Evolutionary conservation across 225 moss, liverwort and hornwort genomes (phyloP).

Genomic region (Lunularia cruciata): DNA sequence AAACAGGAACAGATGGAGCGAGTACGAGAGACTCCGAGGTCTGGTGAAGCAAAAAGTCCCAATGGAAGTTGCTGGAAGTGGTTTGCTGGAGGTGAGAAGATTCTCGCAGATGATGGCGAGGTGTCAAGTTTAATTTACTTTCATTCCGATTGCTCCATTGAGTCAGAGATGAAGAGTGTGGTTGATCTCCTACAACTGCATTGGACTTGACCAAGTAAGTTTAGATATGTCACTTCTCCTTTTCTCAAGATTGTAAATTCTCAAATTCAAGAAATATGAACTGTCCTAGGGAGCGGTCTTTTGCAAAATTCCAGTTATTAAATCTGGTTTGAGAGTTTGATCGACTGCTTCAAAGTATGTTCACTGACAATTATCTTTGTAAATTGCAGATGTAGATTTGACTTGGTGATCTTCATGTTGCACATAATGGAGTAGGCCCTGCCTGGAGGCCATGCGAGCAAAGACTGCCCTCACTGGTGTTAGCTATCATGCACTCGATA

Average conservation of each 20-base stretch:
- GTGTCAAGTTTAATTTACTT: background rate
- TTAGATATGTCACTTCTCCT: no score
- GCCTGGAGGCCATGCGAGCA: slow-evolving; percentile 2
- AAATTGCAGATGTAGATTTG: no score
- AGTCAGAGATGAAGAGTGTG: slow-evolving; percentile 1
- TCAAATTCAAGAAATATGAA: no score
- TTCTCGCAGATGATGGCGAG: slow-evolving; percentile 14
- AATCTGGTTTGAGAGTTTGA: no score
- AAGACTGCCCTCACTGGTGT: slow-evolving; percentile 7
- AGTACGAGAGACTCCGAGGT: background rate
- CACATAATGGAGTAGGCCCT: background rate
- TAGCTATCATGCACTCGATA: background rate
- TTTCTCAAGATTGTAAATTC: no score
- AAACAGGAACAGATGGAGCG: slow-evolving; percentile 1
- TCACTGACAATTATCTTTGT: no score
- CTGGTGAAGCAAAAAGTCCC: background rate
- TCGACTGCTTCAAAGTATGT: no score
- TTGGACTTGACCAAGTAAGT: no score
- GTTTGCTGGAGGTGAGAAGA: slow-evolving; percentile 18
- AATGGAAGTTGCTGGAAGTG: slow-evolving; percentile 7
- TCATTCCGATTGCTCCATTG: background rate
- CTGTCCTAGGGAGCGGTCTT: no score
- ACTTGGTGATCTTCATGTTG: no score
- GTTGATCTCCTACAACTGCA: slow-evolving; percentile 1
- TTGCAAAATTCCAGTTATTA: no score